These are phyloP conservation scores for Stephania yunnanensis DNA, from an alignment of 164 flowering plant genomes.

Conservation along the genomic window DNA sequence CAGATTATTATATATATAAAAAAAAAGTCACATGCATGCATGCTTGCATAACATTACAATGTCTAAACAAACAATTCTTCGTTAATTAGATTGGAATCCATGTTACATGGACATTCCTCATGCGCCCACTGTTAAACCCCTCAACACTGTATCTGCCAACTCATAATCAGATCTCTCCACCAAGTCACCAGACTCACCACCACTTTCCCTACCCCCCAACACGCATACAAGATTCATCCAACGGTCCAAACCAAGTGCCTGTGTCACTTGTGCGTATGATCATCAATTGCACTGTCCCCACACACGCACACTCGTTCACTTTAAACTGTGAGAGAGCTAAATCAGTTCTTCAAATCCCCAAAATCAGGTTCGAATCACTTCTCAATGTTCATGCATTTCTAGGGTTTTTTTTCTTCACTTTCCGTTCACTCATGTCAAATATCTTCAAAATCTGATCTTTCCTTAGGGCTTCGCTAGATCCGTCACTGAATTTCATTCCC, in stretches of 20 bases:
- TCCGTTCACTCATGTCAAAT: no score
- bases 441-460: background rate
- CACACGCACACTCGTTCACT: background rate
- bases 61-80: no score
- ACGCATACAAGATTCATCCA: no score
- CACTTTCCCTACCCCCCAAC: no score
- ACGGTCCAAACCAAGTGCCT: no score
- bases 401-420: background rate
- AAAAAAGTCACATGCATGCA: no score
- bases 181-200: background rate
- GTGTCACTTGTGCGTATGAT: no score
- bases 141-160: background rate
- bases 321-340: background rate
- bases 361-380: background rate
- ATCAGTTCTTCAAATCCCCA: background rate
- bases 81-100: background rate
- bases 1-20: no score
- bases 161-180: background rate
- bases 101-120: background rate
- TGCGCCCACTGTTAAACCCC: background rate
- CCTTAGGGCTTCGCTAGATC: background rate
- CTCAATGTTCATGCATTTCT: background rate
- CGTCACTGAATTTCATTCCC: background rate
- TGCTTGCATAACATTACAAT: no score
- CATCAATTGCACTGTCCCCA: background rate